Conservation (phyloP, 768 basidiomycete species). For the Lactifluus piperatus region DNA sequence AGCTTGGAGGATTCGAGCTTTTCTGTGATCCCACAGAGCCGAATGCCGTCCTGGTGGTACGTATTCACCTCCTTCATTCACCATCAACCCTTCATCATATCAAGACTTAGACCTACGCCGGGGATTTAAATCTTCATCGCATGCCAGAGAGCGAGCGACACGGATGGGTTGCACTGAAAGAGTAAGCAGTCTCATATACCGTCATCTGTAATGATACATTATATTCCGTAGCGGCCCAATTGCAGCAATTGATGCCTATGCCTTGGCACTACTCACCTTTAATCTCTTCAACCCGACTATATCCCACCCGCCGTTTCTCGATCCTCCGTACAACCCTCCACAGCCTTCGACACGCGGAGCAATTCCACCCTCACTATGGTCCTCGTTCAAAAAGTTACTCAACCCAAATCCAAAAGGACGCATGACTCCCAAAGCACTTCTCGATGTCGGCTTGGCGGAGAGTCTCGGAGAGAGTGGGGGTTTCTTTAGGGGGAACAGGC, state of each 20-base stretch:
- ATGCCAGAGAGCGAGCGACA: conserved; percentile 84
- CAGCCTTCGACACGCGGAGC: conserved; percentile 65
- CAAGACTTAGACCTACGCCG: conserved; percentile 52
- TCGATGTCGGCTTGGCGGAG: conserved; percentile 72
- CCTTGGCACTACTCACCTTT: conserved; percentile 80
- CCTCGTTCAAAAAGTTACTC: conserved; percentile 77
- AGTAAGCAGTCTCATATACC: conserved; percentile 39
- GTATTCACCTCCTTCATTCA: conserved; percentile 26
- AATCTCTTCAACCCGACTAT: conserved; percentile 73
- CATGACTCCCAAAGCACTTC: conserved; percentile 64
- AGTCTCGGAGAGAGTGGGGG: conserved; percentile 48
- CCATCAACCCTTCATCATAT: conserved; percentile 15
- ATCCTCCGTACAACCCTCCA: conserved; percentile 72
- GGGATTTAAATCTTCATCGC: conserved; percentile 49
- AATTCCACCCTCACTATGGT: conserved; percentile 69
- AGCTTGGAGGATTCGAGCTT: conserved; percentile 89
- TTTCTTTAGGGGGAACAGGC: conserved; percentile 74
- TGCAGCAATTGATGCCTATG: conserved; percentile 76
- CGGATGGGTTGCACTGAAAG: conserved; percentile 78
- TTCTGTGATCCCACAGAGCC: conserved; percentile 80
- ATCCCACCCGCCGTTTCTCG: conserved; percentile 60
- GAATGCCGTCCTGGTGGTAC: conserved; percentile 69
- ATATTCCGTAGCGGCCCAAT: conserved; percentile 38
- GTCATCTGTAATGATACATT: conserved; percentile 25
- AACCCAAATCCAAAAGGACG: conserved; percentile 83